Evolutionary conservation across 192 early-diverging fungal genomes (phyloP), one percentile per base, ranked within the genome.

Genomic region (Gonapodya sp.): DNA sequence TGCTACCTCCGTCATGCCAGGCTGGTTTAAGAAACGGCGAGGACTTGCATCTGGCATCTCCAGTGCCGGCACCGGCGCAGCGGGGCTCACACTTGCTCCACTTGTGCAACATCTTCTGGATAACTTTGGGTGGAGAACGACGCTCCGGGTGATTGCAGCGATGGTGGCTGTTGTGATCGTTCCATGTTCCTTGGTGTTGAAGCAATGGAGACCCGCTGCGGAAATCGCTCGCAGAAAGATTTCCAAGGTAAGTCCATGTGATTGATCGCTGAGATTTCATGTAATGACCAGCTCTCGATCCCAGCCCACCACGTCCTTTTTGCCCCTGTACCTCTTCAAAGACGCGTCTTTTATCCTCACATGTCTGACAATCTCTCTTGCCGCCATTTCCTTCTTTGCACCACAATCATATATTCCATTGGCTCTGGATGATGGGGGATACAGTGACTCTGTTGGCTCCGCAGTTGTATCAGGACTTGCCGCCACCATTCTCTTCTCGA

Each of bases 21-120:
- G 91, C 75, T 93, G 90, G 91, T 93, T 93, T 80, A 86, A 81
- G 30, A 86, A 83, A 34, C 82, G 83, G 18, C 85, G 88, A 37
- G 90, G 88, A 0, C 73, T 90, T 16, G 91, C 91, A 0, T 79
- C 88, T 0, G 91, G 91, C 2, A 85, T 88, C 35, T 86, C 87
- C n/a, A 84, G 86, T 32, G 75, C 75, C 18, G 75, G 75, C 2
- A 33, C n/a, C 18, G 75, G 75, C 18, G 75, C 32, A 2, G 75
- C n/a, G 75, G 75, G 75, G 18, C 32, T 77, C 8, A 77, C 32
- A 79, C 77, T 90, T 77, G 87, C 88, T 0, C 89, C 88, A 0
- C 83, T 86, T 0, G 88, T 87, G 1, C 84, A 85, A 32, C 8
- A 18, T 14, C 31, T 77, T 2, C 30, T 77, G 18, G 75, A 77